Percentiles rank a stretch among this genome's conserved stretches.
Conservation (phyloP, 2,329 filamentous ascomycete genomes). For the Colletotrichum melonis region DNA sequence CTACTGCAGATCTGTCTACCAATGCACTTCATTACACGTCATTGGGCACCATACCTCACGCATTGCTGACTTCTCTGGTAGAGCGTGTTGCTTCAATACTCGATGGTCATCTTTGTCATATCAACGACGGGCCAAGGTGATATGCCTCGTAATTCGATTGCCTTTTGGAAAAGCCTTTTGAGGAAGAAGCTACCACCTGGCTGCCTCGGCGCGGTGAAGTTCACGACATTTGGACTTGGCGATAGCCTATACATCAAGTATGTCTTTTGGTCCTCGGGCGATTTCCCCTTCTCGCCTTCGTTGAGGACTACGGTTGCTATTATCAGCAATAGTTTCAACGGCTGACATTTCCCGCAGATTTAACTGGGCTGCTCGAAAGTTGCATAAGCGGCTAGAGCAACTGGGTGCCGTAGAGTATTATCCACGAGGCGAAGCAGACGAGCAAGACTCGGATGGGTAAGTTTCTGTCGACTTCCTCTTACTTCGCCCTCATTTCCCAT, state of each 20-base stretch:
- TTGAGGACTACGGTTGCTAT: no score
- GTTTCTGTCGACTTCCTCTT: conserved; percentile 41
- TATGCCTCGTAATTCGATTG: conserved; percentile 83
- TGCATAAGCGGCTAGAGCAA: conserved; percentile 85
- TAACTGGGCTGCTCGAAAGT: conserved; percentile 92
- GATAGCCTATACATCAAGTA: conserved; percentile 95
- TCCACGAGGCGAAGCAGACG: conserved; percentile 87
- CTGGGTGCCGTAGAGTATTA: conserved; percentile 84
- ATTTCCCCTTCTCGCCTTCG: neutral
- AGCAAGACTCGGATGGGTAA: conserved; percentile 92
- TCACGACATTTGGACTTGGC: conserved; percentile 90
- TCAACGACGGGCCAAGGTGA: conserved; percentile 97
- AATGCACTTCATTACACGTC: neutral
- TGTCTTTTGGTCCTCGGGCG: conserved; percentile 39
- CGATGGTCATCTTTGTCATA: conserved; percentile 80
- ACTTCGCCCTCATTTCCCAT: neutral
- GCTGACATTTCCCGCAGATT: conserved; percentile 64
- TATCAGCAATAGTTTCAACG: neutral
- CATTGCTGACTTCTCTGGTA: conserved; percentile 40
- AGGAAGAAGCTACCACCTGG: conserved; percentile 80
- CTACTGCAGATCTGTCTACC: neutral
- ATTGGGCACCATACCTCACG: neutral
- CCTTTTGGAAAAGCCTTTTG: conserved; percentile 87
- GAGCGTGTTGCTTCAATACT: conserved; percentile 62
- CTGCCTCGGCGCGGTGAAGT: conserved; percentile 76